Evolutionary conservation across 495 filamentous ascomycete genomes (phyloP).

Genomic region (Cairneyella variabilis): DNA sequence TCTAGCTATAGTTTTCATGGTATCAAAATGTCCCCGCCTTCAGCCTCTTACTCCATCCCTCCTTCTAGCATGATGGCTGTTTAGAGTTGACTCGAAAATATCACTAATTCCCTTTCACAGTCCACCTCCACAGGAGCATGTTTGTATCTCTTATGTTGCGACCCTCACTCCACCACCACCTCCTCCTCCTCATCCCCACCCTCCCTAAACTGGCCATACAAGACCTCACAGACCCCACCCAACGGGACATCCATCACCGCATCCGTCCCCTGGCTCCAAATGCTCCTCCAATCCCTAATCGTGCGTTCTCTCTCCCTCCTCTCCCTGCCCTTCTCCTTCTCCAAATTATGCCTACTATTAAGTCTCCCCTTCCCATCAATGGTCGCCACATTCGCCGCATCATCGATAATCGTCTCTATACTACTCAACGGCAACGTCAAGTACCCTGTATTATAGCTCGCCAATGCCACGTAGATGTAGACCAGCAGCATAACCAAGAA

Average conservation of each 20-base stretch:
- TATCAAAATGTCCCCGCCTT: too few species aligned
- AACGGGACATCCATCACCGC: conserved; percentile 96
- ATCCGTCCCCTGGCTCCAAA: conserved; percentile 93
- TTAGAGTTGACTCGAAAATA: too few species aligned
- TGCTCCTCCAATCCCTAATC: conserved; percentile 60
- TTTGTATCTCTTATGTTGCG: too few species aligned
- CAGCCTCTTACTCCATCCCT: too few species aligned
- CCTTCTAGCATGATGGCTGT: too few species aligned
- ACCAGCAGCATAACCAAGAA: conserved; percentile 86
- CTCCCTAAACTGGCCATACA: conserved; percentile 58
- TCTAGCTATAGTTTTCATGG: not conserved
- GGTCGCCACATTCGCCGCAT: conserved; percentile 78
- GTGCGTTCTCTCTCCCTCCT: conserved; percentile 21
- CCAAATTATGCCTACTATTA: conserved; percentile 41
- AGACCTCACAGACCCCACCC: conserved; percentile 92
- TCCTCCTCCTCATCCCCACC: conserved; percentile 29
- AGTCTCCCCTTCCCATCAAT: conserved; percentile 65
- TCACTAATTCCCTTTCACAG: too few species aligned
- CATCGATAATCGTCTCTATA: conserved; percentile 89
- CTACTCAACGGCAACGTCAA: conserved; percentile 76
- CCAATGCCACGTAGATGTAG: conserved; percentile 92
- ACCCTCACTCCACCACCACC: not conserved
- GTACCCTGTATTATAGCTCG: conserved; percentile 84
- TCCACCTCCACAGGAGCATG: too few species aligned
- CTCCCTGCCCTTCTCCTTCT: conserved; percentile 40